Base-by-base conservation (phyloP, 768 basidiomycete genomes). In the Kwoniella bestiolae region DNA sequence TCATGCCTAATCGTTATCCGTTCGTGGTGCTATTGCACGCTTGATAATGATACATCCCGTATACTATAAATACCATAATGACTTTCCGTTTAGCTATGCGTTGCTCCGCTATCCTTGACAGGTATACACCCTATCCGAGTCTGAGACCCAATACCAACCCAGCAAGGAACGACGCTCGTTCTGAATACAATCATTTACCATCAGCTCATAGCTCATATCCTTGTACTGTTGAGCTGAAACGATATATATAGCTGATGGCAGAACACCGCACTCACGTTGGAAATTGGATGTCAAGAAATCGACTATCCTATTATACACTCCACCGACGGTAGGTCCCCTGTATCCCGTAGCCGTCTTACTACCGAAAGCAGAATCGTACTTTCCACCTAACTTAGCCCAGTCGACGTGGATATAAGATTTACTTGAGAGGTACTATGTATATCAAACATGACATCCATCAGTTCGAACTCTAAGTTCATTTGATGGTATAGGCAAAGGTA, bases 281-380 rank as follows among this genome's bases (percentile, higher is more conserved):
- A 97, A 94, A 78, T 96, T 92, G 6, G 93, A 91, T 0, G 90
- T 91, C 79, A 97, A 82, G 83, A 97, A 96, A 80, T 91, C 84
- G 44, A 81, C 75, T 52, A 82, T 70, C 72, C 72, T 88, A 41
- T 77, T 84, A 86, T 90, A 91, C 26, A 90, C 74, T 2, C 87
- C 86, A 21, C 79, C 78, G 58, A 91, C 79, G 3, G 86, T 91
- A 3, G 91, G 85, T 55, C 81, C 85, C 65, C 77, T 84, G 9
- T 77, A 77, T 2, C 89, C 79, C 6, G 84, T 82, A 50, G 91
- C 87, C 16, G 80, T 85, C n/a, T 69, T 65, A 5, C 86, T 87
- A 79, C 91, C 88, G 79, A 92, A 88, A 38, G 86, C 67, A 60
- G 85, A 85, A 76, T 93, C 91, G 79, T 93, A 97, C 25, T 85